Evolutionary conservation across 2,329 filamentous ascomycete species (phyloP).

Genomic region (Xylaria hypoxylon): DNA sequence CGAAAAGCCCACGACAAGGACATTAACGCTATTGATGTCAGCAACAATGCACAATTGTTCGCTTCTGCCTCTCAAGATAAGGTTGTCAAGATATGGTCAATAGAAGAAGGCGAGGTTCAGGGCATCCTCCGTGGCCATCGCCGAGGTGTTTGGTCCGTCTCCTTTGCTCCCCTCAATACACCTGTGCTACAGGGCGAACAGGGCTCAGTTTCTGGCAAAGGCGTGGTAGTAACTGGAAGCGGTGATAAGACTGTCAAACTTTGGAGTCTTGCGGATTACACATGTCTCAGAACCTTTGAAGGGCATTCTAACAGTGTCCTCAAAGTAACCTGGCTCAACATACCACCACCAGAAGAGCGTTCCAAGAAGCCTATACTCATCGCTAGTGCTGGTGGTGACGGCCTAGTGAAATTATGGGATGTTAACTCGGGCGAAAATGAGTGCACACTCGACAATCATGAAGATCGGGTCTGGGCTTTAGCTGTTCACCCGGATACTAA

Average conservation of each 20-base stretch:
- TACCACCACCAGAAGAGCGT: constrained; percentile 62
- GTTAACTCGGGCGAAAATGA: constrained; percentile 85
- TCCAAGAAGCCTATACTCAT: constrained; percentile 75
- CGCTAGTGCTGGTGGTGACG: constrained; percentile 90
- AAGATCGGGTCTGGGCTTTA: constrained; percentile 93
- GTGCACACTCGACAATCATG: constrained; percentile 95
- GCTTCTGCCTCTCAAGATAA: constrained; percentile 97
- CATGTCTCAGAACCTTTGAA: constrained; percentile 92
- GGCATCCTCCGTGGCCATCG: constrained; percentile 93
- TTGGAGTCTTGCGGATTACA: constrained; percentile 93
- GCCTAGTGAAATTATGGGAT: constrained; percentile 97
- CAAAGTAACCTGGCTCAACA: constrained; percentile 87
- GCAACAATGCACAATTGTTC: constrained; percentile 80
- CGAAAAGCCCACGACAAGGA: constrained; percentile 98
- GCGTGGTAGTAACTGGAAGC: constrained; percentile 87
- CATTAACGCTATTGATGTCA: constrained; percentile 93
- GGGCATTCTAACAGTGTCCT: constrained; percentile 96
- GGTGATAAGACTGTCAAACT: constrained; percentile 97
- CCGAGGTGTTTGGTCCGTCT: constrained; percentile 94
- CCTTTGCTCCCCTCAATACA: constrained; percentile 84
- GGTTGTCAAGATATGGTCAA: constrained; percentile 96
- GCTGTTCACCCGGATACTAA: constrained; percentile 76
- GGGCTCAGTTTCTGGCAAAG: constrained; percentile 79
- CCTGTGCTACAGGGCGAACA: constrained; percentile 79
- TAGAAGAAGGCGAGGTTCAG: constrained; percentile 87